Percentiles rank a stretch among this genome's conserved stretches.
Evolutionary conservation across 164 flowering plant genomes (phyloP).

Genomic region (Buxus sempervirens): DNA sequence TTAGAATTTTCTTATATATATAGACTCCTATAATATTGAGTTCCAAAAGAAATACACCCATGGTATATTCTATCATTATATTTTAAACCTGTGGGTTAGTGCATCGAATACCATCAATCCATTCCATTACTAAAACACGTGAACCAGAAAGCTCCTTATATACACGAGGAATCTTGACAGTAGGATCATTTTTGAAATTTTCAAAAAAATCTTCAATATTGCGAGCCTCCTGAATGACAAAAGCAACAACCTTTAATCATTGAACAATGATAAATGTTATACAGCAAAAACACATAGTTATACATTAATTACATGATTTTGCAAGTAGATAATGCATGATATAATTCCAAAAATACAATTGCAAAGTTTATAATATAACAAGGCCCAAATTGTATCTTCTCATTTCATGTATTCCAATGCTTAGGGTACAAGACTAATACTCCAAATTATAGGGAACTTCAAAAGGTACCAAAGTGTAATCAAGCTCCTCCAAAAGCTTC

Average conservation of each 20-base stretch:
- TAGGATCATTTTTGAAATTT: conserved; percentile 92
- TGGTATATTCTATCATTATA: conserved; percentile 5
- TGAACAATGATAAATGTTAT: neutral
- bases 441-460: conserved; percentile 6
- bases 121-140: conserved; percentile 96
- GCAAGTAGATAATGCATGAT: neutral
- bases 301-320: too few species aligned
- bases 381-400: too few species aligned
- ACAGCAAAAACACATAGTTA: too few species aligned
- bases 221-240: conserved; percentile 67
- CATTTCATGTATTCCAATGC: too few species aligned
- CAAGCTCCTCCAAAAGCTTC: conserved; percentile 98
- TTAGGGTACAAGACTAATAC: too few species aligned
- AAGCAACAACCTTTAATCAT: neutral
- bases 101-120: conserved; percentile 99
- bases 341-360: neutral
- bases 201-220: conserved; percentile 91
- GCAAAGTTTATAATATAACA: neutral
- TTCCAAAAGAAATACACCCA: neutral
- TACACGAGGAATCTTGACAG: conserved; percentile 91
- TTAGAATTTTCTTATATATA: too few species aligned
- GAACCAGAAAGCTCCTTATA: conserved; percentile 80
- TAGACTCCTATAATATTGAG: neutral
- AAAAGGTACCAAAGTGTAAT: conserved; percentile 81
- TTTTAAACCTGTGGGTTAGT: conserved; percentile 90